These are phyloP conservation scores for Cenchrus americanus DNA, from an alignment of 176 grass and related monocot genomes.

Conservation along the genomic window DNA sequence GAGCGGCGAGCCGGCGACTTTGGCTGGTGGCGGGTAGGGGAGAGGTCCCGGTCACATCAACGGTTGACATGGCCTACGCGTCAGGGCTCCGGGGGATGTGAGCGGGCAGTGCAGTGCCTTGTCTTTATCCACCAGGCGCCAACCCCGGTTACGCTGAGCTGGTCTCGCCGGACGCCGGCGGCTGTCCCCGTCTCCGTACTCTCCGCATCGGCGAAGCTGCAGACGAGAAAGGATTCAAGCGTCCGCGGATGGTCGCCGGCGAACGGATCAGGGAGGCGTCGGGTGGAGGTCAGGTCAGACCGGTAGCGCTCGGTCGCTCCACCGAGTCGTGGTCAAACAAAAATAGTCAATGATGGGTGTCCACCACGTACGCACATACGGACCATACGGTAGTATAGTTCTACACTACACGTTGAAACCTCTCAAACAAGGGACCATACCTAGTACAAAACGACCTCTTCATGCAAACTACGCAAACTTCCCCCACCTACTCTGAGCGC, in stretches of 20 bases:
- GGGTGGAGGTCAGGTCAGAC: neutral
- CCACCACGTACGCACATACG: no score
- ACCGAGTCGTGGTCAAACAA: conserved; percentile 22
- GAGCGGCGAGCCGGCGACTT: conserved; percentile 14
- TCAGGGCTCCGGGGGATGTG: neutral
- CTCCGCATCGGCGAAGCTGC: neutral
- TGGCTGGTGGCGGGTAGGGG: neutral
- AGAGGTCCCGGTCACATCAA: neutral
- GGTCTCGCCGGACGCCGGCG: no score
- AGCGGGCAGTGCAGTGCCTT: neutral
- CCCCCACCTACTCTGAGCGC: no score
- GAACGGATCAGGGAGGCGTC: neutral
- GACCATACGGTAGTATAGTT: no score
- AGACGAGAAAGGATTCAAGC: neutral
- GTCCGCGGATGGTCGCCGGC: neutral
- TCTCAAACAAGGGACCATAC: no score
- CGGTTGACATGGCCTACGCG: conserved; percentile 21
- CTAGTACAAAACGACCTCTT: no score
- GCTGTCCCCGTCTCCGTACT: neutral
- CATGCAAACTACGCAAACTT: no score
- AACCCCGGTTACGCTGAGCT: neutral
- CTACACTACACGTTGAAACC: neutral
- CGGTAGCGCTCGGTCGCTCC: neutral
- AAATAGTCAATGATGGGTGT: conserved; percentile 20
- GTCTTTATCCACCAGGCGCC: neutral